A percentile compares a stretch with the other conserved stretches of the same genome.
Conservation (phyloP, 345 rosid species). For the Eucalyptus erythrocorys region DNA sequence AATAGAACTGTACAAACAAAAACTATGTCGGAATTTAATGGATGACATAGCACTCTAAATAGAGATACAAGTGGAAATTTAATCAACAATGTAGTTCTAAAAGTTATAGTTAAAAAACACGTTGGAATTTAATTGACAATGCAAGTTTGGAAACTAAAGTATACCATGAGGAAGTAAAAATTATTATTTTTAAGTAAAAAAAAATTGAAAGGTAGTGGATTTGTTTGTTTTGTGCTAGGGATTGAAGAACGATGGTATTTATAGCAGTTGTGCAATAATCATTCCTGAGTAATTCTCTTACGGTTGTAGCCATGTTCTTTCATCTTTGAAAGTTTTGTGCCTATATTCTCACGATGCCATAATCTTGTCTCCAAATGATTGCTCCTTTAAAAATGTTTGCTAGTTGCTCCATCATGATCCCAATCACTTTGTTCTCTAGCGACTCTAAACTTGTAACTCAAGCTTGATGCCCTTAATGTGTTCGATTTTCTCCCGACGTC, state of each 20-base stretch:
- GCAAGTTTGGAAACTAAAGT: no score
- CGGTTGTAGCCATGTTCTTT: background rate
- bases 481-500: background rate
- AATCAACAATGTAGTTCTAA: no score
- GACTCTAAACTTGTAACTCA: background rate
- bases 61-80: no score
- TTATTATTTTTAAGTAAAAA: no score
- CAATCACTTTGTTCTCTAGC: background rate
- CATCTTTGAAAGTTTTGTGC: background rate
- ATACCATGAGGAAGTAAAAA: no score
- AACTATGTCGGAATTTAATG: fast-evolving
- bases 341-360: background rate
- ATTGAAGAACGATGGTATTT: no score
- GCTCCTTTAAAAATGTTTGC: fast-evolving
- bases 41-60: background rate
- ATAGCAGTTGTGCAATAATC: background rate
- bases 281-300: background rate
- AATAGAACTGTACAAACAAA: background rate
- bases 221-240: background rate
- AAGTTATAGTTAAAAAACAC: background rate
- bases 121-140: no score
- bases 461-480: background rate
- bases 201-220: background rate
- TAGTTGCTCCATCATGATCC: background rate
- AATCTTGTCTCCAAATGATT: no score